These are phyloP conservation scores for Delonix regia DNA, from an alignment of 306 rosid genomes.

Conservation along the genomic window DNA sequence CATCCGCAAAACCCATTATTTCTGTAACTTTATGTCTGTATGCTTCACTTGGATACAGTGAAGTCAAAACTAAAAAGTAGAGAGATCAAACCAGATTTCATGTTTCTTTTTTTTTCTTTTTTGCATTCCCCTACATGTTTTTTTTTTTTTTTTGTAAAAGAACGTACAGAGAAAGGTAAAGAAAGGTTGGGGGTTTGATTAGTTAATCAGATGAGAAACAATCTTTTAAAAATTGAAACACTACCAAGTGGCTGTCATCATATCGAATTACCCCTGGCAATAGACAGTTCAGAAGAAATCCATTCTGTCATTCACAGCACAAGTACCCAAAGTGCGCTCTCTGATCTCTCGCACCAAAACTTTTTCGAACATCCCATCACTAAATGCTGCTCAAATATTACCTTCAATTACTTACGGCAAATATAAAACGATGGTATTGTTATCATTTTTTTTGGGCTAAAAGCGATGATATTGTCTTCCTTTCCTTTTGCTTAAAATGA, in stretches of 20 bases:
- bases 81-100: background rate
- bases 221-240: background rate
- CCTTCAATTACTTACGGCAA: background rate
- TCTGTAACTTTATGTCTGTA: background rate
- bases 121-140: background rate
- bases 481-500: background rate
- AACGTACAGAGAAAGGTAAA: background rate
- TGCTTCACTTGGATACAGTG: slow-evolving; percentile 9
- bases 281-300: background rate
- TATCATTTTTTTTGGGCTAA: background rate
- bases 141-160: background rate
- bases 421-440: background rate
- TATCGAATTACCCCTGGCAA: background rate
- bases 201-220: background rate
- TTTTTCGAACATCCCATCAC: background rate
- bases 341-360: background rate
- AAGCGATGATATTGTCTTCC: background rate
- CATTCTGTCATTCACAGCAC: background rate
- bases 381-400: background rate
- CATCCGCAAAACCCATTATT: background rate
- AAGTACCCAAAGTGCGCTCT: background rate
- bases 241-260: slow-evolving; percentile 15
- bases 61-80: background rate
- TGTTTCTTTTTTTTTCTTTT: background rate
- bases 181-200: background rate